Percentiles rank a stretch among this genome's conserved stretches.
These are phyloP conservation scores for Endoconidiophora laricicola DNA, from an alignment of 2,329 filamentous ascomycete genomes.

Conservation along the genomic window DNA sequence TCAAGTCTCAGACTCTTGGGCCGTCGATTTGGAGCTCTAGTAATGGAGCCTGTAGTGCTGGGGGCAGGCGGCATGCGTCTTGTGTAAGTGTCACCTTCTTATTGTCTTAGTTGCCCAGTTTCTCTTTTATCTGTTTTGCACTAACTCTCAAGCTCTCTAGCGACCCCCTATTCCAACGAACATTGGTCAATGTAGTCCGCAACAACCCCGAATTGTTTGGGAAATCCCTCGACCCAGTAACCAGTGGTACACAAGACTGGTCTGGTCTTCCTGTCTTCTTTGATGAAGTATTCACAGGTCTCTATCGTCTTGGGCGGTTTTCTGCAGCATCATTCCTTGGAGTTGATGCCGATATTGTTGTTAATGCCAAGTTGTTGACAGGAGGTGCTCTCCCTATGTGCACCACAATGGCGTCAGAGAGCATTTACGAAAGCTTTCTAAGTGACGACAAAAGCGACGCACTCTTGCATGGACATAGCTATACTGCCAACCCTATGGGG, in stretches of 20 bases:
- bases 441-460: slow-evolving; percentile 62
- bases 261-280: slow-evolving; percentile 62
- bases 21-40: slow-evolving; percentile 55
- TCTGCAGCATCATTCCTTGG: slow-evolving; percentile 53
- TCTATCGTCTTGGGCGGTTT: slow-evolving; percentile 64
- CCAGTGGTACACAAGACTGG: slow-evolving; percentile 33
- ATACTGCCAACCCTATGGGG: slow-evolving; percentile 69
- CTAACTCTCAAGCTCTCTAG: slow-evolving; percentile 22
- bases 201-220: slow-evolving; percentile 38
- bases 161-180: slow-evolving; percentile 66
- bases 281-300: slow-evolving; percentile 75
- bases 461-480: slow-evolving; percentile 69
- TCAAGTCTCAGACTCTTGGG: slow-evolving; percentile 36
- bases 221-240: slow-evolving; percentile 12
- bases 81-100: slow-evolving; percentile 33
- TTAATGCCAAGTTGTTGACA: slow-evolving; percentile 71
- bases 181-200: slow-evolving; percentile 51
- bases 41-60: slow-evolving; percentile 66
- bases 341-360: slow-evolving; percentile 54
- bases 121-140: not conserved
- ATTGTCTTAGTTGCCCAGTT: not conserved
- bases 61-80: slow-evolving; percentile 75
- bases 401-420: slow-evolving; percentile 56
- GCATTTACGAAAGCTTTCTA: slow-evolving; percentile 55
- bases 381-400: slow-evolving; percentile 66